Conservation (phyloP, 2,329 filamentous ascomycete species). For the Aureobasidium vineae region DNA sequence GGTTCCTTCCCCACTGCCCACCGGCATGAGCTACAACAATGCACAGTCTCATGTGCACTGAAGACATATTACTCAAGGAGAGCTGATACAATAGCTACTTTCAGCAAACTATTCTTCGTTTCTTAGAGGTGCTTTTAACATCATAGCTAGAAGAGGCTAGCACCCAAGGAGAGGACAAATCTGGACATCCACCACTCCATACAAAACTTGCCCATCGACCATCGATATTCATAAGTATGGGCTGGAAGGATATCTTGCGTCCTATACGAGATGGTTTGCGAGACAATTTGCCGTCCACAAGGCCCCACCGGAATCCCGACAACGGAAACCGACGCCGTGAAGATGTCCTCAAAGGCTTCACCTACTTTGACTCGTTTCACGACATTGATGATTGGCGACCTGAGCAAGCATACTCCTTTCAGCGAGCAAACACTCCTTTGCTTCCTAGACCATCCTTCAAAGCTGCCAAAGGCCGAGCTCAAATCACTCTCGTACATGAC, state of each 20-base stretch:
- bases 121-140: too few relatives aligned
- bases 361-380: constrained; percentile 45
- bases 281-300: constrained; percentile 32
- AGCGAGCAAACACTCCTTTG: constrained; percentile 43
- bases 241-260: constrained; percentile 43
- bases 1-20: neutral
- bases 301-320: constrained; percentile 18
- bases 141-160: too few relatives aligned
- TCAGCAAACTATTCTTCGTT: too few relatives aligned
- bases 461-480: constrained; percentile 30
- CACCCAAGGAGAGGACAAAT: too few relatives aligned
- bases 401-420: constrained; percentile 38
- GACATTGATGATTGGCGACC: constrained; percentile 41
- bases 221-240: constrained; percentile 21
- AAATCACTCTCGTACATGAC: constrained; percentile 42
- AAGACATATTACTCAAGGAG: neutral
- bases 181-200: too few relatives aligned
- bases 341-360: constrained; percentile 42
- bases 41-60: neutral
- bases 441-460: constrained; percentile 31
- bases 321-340: constrained; percentile 31
- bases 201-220: neutral
- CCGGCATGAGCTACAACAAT: neutral
- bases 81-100: neutral
- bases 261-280: constrained; percentile 43